Conservation (phyloP, 169 alveolate genomes). For the Cryptosporidium xiaoi region DNA sequence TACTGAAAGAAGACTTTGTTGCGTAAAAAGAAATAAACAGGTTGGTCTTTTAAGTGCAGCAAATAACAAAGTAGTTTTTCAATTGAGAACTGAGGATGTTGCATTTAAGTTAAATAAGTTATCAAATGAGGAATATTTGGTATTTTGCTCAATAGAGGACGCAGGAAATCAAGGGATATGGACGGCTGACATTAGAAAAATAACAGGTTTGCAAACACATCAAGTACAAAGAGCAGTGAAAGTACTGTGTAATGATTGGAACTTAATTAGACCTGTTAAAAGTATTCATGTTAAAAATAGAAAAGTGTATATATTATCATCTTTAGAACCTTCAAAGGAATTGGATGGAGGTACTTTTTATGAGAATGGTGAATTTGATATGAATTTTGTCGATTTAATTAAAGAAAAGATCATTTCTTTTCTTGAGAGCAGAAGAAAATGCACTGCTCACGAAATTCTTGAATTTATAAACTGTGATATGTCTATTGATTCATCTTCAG, state of each 20-base stretch:
- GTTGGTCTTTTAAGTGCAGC: constrained; percentile 12
- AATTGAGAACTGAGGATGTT: constrained; percentile 84
- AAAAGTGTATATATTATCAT: constrained; percentile 87
- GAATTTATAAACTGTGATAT: constrained; percentile 77
- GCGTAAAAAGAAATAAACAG: constrained; percentile 73
- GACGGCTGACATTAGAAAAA: constrained; percentile 92
- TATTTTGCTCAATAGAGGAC: constrained; percentile 89
- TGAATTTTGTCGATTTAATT: constrained; percentile 86
- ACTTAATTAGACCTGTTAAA: constrained; percentile 89
- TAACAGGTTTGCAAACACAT: constrained; percentile 88
- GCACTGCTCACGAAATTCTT: constrained; percentile 62
- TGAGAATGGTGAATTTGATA: constrained; percentile 90
- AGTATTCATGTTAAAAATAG: constrained; percentile 90
- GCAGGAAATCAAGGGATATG: constrained; percentile 92
- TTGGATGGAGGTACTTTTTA: constrained; percentile 92
- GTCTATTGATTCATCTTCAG: constrained; percentile 63
- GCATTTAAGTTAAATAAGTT: constrained; percentile 84
- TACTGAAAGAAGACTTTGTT: constrained; percentile 79
- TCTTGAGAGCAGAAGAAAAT: constrained; percentile 74
- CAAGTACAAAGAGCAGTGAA: constrained; percentile 88
- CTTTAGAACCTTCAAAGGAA: constrained; percentile 90
- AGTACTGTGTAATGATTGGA: constrained; percentile 84
- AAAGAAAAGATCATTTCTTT: constrained; percentile 77
- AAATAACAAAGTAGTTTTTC: constrained; percentile 75
- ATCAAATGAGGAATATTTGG: constrained; percentile 86